Percentiles rank a stretch among this genome's conserved stretches.
These are phyloP conservation scores for Fusarium foetens DNA, from an alignment of 2,329 filamentous ascomycete genomes.

Conservation along the genomic window DNA sequence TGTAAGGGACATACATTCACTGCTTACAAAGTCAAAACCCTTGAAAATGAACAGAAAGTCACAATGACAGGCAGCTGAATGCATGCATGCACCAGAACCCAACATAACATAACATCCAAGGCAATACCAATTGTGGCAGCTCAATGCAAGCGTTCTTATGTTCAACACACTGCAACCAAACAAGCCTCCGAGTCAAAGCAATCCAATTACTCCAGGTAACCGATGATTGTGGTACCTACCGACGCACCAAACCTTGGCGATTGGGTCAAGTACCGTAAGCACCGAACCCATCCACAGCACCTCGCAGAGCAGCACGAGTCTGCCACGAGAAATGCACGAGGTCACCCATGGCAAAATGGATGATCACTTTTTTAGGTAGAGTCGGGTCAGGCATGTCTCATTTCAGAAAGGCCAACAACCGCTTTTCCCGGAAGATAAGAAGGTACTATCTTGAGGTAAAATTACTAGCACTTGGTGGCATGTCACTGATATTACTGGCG, in stretches of 20 bases:
- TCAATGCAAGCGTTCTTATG: constrained; percentile 24
- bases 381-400: constrained; percentile 2
- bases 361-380: constrained; percentile 24
- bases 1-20: background rate
- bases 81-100: background rate
- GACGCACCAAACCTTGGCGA: constrained; percentile 12
- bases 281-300: background rate
- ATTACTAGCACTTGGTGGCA: background rate
- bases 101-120: constrained; percentile 5
- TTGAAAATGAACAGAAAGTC: background rate
- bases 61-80: constrained; percentile 16
- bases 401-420: constrained; percentile 7
- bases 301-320: constrained; percentile 9
- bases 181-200: constrained; percentile 25
- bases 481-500: background rate
- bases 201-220: background rate
- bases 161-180: constrained; percentile 2
- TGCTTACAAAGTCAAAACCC: constrained; percentile 7
- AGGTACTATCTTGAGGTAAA: constrained; percentile 8
- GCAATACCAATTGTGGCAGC: constrained; percentile 9
- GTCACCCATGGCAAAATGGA: constrained; percentile 17
- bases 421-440: constrained; percentile 22
- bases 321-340: constrained; percentile 34
- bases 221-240: constrained; percentile 8
- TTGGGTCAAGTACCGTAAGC: constrained; percentile 17